Percentiles rank a stretch among this genome's conserved stretches.
Evolutionary conservation across 164 flowering plant genomes (phyloP).

Genomic region (Aristolochia californica): DNA sequence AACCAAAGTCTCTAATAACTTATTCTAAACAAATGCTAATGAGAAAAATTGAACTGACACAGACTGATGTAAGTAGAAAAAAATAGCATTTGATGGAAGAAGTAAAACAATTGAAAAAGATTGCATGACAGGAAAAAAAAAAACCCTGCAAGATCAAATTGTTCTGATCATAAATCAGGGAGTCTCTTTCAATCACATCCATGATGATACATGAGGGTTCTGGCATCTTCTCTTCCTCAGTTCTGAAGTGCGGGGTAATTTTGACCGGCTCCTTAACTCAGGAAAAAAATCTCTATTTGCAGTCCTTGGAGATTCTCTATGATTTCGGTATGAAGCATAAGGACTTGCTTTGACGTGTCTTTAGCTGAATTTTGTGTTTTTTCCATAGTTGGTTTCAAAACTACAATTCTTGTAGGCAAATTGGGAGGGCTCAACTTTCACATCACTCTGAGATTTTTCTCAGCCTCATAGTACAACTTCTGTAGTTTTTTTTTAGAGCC

Average conservation of each 20-base stretch:
- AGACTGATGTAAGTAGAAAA: too few species aligned
- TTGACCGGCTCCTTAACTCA: conserved; percentile 19
- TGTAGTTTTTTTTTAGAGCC: too few species aligned
- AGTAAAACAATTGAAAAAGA: background rate
- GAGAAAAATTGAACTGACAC: too few species aligned
- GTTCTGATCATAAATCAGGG: conserved; percentile 8
- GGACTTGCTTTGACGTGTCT: conserved; percentile 16
- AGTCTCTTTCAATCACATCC: conserved; percentile 4
- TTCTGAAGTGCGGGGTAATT: conserved; percentile 6
- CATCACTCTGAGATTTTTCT: conserved; percentile 13
- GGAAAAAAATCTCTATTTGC: conserved; percentile 12
- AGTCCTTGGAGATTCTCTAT: conserved; percentile 10
- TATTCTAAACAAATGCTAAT: too few species aligned
- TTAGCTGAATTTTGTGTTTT: conserved; percentile 17
- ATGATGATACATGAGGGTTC: conserved; percentile 9
- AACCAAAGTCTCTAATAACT: too few species aligned
- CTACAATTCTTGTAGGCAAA: conserved; percentile 66
- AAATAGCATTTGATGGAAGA: background rate
- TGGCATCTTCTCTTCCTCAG: conserved; percentile 6
- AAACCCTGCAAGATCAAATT: conserved; percentile 25
- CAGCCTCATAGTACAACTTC: too few species aligned
- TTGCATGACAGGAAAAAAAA: conserved; percentile 5
- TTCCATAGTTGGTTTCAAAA: conserved; percentile 66
- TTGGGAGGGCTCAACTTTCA: conserved; percentile 13
- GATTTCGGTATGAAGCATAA: conserved; percentile 19